Evolutionary conservation across 768 basidiomycete genomes (phyloP).

Genomic region (Tylopilus felleus): DNA sequence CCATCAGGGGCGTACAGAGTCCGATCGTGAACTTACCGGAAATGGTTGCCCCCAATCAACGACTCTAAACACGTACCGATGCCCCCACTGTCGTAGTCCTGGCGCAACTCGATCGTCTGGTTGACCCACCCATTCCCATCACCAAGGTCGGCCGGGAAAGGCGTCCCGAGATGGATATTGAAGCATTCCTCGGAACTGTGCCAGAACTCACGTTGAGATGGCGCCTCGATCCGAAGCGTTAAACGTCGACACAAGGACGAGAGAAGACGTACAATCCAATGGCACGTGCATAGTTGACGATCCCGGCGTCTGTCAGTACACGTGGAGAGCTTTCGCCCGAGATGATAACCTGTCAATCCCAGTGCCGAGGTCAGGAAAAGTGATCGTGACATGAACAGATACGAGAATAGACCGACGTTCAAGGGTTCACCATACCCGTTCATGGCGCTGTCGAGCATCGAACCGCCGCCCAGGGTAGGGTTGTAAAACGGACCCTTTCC

Average conservation of each 20-base stretch:
- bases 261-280: slow-evolving; percentile 55
- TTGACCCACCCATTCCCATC: slow-evolving; percentile 45
- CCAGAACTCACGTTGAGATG: neutral
- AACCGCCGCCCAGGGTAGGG: slow-evolving; percentile 38
- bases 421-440: slow-evolving; percentile 42
- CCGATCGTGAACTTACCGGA: slow-evolving; percentile 32
- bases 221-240: neutral
- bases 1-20: no score
- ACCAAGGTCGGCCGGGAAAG: slow-evolving; percentile 43
- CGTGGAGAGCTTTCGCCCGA: slow-evolving; percentile 57
- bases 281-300: slow-evolving; percentile 57
- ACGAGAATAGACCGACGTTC: slow-evolving; percentile 32
- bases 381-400: neutral
- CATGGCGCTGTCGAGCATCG: slow-evolving; percentile 40
- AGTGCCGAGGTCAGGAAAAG: neutral
- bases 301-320: slow-evolving; percentile 53
- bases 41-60: slow-evolving; percentile 46
- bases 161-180: slow-evolving; percentile 34
- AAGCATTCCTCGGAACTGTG: slow-evolving; percentile 41
- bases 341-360: slow-evolving; percentile 50
- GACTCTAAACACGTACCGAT: slow-evolving; percentile 47
- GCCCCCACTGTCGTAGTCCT: slow-evolving; percentile 37
- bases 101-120: slow-evolving; percentile 43
- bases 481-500: slow-evolving; percentile 31
- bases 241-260: neutral